Evolutionary conservation across 169 alveolate genomes (phyloP).

Genomic region (Eimeria maxima): DNA sequence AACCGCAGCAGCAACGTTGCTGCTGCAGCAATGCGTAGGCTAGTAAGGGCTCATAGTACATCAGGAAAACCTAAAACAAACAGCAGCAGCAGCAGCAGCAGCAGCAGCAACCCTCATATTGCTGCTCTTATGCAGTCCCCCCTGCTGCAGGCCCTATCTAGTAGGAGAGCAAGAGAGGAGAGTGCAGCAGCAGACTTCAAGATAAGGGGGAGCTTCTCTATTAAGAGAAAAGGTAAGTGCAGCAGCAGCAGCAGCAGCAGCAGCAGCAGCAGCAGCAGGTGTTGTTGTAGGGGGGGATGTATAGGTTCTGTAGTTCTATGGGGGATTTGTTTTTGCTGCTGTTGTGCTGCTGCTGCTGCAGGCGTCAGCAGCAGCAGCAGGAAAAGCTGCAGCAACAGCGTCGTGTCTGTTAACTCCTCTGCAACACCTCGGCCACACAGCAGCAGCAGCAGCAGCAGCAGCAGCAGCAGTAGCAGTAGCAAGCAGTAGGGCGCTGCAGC

Average conservation of each 20-base stretch:
- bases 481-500: too few relatives aligned
- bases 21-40: conserved; percentile 45
- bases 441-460: conserved; percentile 46
- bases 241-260: conserved; percentile 4
- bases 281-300: not conserved
- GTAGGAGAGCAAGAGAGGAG: not conserved
- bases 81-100: conserved; percentile 29
- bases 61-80: not conserved
- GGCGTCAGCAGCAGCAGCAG: not conserved
- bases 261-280: conserved; percentile 8
- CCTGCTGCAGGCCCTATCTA: conserved; percentile 40
- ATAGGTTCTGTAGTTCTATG: too few relatives aligned
- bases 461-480: not conserved
- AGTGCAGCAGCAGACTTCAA: not conserved
- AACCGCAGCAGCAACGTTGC: not conserved
- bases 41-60: conserved; percentile 14
- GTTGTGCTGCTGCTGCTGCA: not conserved
- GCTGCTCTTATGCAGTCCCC: conserved; percentile 2
- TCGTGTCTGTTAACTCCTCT: not conserved
- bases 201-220: not conserved
- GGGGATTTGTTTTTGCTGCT: too few relatives aligned
- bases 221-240: conserved; percentile 17
- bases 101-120: too few relatives aligned
- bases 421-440: conserved; percentile 1
- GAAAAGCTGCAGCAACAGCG: not conserved